Conservation (phyloP, 2,329 filamentous ascomycete genomes). For the Aspergillus niger region DNA sequence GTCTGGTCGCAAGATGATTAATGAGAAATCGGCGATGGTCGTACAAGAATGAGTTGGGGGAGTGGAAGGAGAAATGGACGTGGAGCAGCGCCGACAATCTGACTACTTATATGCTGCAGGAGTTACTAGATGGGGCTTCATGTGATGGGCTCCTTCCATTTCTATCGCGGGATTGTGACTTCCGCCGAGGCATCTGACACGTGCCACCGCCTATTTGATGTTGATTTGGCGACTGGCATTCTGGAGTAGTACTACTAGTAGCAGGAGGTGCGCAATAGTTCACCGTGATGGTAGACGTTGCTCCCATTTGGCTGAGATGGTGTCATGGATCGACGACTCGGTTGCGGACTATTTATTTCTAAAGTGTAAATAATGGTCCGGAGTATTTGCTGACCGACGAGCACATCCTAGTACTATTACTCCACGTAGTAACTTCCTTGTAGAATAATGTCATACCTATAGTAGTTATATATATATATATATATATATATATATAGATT, state of each 20-base stretch:
- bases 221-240: too few species aligned
- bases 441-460: neutral
- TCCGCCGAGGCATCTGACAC: constrained; percentile 1
- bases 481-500: too few species aligned
- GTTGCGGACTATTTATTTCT: neutral
- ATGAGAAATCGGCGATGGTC: neutral
- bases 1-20: neutral
- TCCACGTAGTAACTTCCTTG: neutral
- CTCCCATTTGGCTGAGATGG: too few species aligned
- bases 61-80: neutral
- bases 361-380: neutral
- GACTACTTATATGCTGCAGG: neutral
- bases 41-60: neutral
- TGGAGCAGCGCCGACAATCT: neutral
- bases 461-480: neutral
- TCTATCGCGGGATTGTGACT: neutral
- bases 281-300: too few species aligned
- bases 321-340: neutral
- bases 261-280: too few species aligned
- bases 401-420: neutral
- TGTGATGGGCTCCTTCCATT: neutral
- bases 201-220: neutral
- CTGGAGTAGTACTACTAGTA: too few species aligned
- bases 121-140: neutral
- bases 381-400: neutral